Evolutionary conservation across 768 basidiomycete species (phyloP).

Genomic region (Leccinum disarticulatum): DNA sequence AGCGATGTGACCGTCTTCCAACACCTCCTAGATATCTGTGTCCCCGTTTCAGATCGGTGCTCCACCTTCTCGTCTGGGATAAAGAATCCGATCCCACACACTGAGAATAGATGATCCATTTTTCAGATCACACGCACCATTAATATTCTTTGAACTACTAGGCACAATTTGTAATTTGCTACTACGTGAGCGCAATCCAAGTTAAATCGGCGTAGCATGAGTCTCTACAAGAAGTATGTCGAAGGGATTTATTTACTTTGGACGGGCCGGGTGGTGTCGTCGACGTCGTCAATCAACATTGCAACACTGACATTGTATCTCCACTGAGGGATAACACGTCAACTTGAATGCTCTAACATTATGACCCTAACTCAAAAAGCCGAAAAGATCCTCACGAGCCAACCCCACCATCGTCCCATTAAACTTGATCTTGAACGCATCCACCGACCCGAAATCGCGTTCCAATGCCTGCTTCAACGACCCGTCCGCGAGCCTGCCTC

Average conservation of each 20-base stretch:
- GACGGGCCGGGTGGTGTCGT: not conserved
- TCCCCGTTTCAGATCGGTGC: not conserved
- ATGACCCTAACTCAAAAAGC: constrained; percentile 46
- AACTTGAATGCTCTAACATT: too few species aligned
- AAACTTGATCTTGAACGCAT: constrained; percentile 80
- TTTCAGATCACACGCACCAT: not conserved
- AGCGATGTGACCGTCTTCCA: not conserved
- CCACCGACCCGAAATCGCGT: constrained; percentile 83
- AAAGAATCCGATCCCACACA: not conserved
- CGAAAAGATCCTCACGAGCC: constrained; percentile 57
- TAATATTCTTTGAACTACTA: too few species aligned
- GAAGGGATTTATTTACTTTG: not conserved
- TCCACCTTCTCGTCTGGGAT: not conserved
- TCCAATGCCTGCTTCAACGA: constrained; percentile 74
- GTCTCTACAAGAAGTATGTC: not conserved
- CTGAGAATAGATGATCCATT: not conserved
- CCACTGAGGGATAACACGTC: too few species aligned
- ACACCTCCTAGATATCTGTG: not conserved
- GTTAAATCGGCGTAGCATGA: not conserved
- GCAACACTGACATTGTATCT: not conserved
- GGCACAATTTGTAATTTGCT: too few species aligned
- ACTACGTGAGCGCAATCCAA: not conserved
- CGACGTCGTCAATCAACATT: not conserved
- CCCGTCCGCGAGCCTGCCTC: constrained; percentile 64
- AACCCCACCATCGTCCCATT: constrained; percentile 91